phyloP scores from a whole-genome alignment of 768 basidiomycete species.

The Lactarius akahatsu region DNA sequence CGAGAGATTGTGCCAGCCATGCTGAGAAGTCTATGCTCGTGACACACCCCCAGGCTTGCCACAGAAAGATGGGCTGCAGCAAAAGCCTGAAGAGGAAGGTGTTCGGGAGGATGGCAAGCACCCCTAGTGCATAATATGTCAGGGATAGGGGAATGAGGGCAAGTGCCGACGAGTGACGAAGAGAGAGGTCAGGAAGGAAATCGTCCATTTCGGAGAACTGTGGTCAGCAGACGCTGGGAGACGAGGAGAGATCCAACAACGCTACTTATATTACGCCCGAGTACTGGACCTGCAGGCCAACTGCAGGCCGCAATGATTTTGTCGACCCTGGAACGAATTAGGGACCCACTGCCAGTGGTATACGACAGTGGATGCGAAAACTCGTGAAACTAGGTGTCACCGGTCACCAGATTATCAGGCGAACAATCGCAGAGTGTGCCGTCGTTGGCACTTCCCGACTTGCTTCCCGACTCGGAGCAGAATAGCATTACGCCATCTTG shows the following conservation, averaged over 20 bases:
- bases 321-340: too few relatives aligned
- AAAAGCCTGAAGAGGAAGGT: not conserved
- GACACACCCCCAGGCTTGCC: not conserved
- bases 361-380: too few relatives aligned
- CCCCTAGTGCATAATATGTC: conserved; percentile 3
- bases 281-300: too few relatives aligned
- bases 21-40: not conserved
- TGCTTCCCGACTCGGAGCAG: too few relatives aligned
- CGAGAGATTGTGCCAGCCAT: not conserved
- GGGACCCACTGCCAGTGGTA: too few relatives aligned
- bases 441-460: too few relatives aligned
- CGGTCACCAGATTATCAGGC: too few relatives aligned
- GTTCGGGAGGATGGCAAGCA: conserved; percentile 13
- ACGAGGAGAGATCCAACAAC: not conserved
- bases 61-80: conserved; percentile 3
- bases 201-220: not conserved
- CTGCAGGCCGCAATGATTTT: not conserved
- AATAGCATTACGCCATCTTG: too few relatives aligned
- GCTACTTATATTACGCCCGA: not conserved
- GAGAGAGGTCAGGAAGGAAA: not conserved
- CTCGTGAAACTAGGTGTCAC: too few relatives aligned
- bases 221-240: not conserved
- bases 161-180: not conserved
- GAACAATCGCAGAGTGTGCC: too few relatives aligned
- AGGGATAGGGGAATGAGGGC: conserved; percentile 4